Percentiles rank a stretch among this genome's conserved stretches.
Conservation (phyloP, 2,329 filamentous ascomycete species). For the Lachnellula subtilissima region DNA sequence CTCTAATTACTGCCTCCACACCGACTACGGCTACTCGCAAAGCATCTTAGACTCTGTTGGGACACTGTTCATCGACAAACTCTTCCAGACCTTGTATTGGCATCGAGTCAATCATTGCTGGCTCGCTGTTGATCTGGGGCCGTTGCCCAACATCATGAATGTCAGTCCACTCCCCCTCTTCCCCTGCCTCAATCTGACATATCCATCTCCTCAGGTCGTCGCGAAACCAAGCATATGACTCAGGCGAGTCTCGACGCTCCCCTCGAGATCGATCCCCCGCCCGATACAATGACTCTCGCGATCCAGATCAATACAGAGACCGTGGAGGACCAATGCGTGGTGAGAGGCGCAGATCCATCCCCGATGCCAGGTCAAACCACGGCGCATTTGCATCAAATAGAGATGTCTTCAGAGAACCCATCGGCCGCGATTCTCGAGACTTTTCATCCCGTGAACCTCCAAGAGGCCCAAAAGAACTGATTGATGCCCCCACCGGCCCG, state of each 20-base stretch:
- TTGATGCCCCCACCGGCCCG: conserved; percentile 59
- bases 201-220: conserved; percentile 23
- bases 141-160: conserved; percentile 31
- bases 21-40: not conserved
- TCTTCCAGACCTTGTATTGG: not conserved
- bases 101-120: not conserved
- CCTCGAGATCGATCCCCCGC: conserved; percentile 37
- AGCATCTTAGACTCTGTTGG: not conserved
- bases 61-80: not conserved
- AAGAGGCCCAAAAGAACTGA: conserved; percentile 71
- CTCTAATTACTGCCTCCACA: not conserved
- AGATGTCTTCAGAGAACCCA: conserved; percentile 51
- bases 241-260: conserved; percentile 35
- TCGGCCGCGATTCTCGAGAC: conserved; percentile 27
- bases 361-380: conserved; percentile 32
- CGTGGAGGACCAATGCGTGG: conserved; percentile 21
- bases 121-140: conserved; percentile 16
- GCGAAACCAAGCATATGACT: conserved; percentile 34
- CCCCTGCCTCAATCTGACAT: conserved; percentile 12
- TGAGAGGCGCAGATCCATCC: conserved; percentile 28
- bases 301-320: conserved; percentile 25
- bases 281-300: conserved; percentile 28
- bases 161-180: conserved; percentile 12
- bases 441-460: conserved; percentile 64
- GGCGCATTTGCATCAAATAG: conserved; percentile 57